A percentile compares a stretch with the other conserved stretches of the same genome.
phyloP scores from a whole-genome alignment of 345 rosid genomes.

The Citrus sp. region DNA sequence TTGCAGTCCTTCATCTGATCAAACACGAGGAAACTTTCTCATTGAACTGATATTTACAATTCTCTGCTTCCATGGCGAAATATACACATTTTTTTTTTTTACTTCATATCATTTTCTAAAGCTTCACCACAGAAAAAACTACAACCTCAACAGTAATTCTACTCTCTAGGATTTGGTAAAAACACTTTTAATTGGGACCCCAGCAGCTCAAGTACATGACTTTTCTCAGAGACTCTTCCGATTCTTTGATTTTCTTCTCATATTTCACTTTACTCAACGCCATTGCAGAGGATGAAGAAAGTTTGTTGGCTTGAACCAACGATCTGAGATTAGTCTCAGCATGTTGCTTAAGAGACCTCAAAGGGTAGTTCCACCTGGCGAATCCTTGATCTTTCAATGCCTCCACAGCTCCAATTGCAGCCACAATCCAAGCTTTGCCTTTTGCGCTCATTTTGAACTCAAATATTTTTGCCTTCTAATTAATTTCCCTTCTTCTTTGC shows the following conservation, averaged over 20 bases:
- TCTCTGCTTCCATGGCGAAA: not conserved
- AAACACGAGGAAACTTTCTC: not conserved
- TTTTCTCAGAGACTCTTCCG: conserved; percentile 46
- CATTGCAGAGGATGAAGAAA: conserved; percentile 14
- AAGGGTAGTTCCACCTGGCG: conserved; percentile 34
- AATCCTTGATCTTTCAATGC: conserved; percentile 40
- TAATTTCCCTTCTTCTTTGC: not conserved
- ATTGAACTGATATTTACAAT: not conserved
- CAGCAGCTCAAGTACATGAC: conserved; percentile 65
- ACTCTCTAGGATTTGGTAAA: not conserved
- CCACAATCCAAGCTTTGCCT: conserved; percentile 37
- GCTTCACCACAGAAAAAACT: not conserved
- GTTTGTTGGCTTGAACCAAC: conserved; percentile 10
- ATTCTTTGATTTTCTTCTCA: conserved; percentile 6
- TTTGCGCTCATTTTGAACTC: conserved; percentile 22
- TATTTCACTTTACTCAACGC: conserved; percentile 3
- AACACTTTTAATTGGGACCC: conserved; percentile 39
- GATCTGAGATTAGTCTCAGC: conserved; percentile 21
- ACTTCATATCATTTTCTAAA: not conserved
- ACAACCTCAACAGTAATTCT: not conserved
- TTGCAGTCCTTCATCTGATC: not conserved
- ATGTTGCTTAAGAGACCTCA: conserved; percentile 17
- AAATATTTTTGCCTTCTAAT: not conserved
- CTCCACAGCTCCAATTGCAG: conserved; percentile 36
- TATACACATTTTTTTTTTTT: not conserved